Conservation (phyloP, 2,329 filamentous ascomycete genomes). For the Fusarium drepaniforme region DNA sequence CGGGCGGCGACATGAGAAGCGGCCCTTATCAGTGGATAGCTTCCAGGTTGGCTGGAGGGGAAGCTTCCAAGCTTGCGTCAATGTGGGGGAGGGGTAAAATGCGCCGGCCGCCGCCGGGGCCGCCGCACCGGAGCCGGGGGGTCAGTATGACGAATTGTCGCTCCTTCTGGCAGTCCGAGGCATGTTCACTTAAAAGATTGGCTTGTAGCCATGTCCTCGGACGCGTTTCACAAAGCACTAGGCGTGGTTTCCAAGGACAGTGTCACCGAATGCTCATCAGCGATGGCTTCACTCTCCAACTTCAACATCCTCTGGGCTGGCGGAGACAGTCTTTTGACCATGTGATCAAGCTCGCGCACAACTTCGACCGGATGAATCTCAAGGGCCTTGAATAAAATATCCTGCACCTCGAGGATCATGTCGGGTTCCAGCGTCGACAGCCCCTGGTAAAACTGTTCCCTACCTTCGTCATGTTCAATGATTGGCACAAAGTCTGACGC, state of each 20-base stretch:
- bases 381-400: too few species aligned
- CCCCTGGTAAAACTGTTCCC: background rate
- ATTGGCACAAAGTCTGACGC: background rate
- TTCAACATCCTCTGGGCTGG: background rate
- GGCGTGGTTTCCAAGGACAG: background rate
- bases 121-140: background rate
- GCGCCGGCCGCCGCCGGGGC: background rate
- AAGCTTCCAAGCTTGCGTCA: slow-evolving; percentile 26
- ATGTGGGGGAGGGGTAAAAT: slow-evolving; percentile 25
- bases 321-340: background rate
- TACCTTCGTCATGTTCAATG: background rate
- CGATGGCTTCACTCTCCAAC: background rate
- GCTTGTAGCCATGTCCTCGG: too few species aligned
- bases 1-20: background rate
- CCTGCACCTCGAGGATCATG: too few species aligned
- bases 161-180: background rate
- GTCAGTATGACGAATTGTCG: background rate
- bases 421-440: background rate
- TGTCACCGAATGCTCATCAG: background rate
- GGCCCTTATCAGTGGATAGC: slow-evolving; percentile 24
- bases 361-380: background rate
- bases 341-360: background rate
- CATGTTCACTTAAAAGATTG: too few species aligned
- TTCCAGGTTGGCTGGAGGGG: slow-evolving; percentile 8
- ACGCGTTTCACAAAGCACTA: too few species aligned